Percentiles rank a stretch among this genome's conserved stretches.
phyloP scores from a whole-genome alignment of 352 stramenopile species.

The Globisporangium cylindrosporum region DNA sequence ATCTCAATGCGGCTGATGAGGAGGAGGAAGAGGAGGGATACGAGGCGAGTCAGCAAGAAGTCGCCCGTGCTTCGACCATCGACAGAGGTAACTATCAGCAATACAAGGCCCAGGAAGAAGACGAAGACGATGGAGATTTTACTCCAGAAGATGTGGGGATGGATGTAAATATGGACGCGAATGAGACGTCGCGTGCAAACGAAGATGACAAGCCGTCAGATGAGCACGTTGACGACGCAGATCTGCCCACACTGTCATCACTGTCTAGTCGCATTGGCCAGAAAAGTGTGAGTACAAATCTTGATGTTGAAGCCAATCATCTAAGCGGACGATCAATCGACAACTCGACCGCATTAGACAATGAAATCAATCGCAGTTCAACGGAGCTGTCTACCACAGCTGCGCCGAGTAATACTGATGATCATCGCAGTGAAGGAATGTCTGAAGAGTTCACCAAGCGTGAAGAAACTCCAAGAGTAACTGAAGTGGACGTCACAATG shows the following conservation, averaged over 20 bases:
- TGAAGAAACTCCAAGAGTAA: background rate
- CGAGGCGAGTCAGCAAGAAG: slow-evolving; percentile 16
- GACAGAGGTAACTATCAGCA: slow-evolving; percentile 47
- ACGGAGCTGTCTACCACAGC: background rate
- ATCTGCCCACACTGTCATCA: background rate
- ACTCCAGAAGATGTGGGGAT: background rate
- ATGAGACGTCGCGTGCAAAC: background rate
- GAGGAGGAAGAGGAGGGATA: slow-evolving; percentile 13
- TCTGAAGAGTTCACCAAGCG: background rate
- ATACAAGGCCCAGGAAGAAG: slow-evolving; percentile 31
- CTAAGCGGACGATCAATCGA: background rate
- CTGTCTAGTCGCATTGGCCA: background rate
- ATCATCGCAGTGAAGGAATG: background rate
- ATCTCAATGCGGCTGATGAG: slow-evolving; percentile 14
- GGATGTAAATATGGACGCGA: background rate
- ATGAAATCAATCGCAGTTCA: background rate
- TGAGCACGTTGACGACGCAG: background rate
- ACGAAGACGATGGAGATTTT: slow-evolving; percentile 19
- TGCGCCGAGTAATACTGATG: background rate
- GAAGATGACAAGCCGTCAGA: background rate
- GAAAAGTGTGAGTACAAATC: background rate
- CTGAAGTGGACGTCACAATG: background rate
- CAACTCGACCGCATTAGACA: background rate
- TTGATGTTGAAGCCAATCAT: background rate
- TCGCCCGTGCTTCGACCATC: slow-evolving; percentile 35